Percentiles rank a stretch among this genome's conserved stretches.
Conservation (phyloP, 2,329 filamentous ascomycete species). For the Stemphylium beticola region DNA sequence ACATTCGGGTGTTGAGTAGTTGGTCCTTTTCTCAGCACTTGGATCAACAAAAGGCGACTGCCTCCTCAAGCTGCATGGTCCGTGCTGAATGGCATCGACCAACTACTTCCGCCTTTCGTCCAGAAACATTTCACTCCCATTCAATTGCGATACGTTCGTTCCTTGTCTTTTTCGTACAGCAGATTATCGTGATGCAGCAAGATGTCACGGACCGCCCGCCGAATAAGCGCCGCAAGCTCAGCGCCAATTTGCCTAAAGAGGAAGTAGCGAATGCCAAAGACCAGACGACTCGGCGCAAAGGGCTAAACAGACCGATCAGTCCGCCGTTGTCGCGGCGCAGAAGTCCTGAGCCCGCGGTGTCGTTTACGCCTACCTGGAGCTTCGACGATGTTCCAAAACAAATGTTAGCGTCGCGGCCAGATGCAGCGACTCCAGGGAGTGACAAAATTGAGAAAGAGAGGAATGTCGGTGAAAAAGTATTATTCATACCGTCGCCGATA, state of each 20-base stretch:
- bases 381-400: conserved; percentile 25
- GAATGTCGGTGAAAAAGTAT: not conserved
- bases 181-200: conserved; percentile 11
- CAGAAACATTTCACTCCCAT: not conserved
- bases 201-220: conserved; percentile 13
- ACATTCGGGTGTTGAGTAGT: not conserved
- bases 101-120: not conserved
- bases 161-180: not conserved
- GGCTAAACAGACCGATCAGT: conserved; percentile 37
- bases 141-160: not conserved
- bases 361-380: conserved; percentile 16
- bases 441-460: not conserved
- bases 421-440: not conserved
- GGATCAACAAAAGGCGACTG: conserved; percentile 3
- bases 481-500: conserved; percentile 66
- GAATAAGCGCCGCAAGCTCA: conserved; percentile 39
- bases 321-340: conserved; percentile 31
- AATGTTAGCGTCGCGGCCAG: conserved; percentile 3
- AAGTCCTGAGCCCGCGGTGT: not conserved
- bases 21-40: not conserved
- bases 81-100: conserved; percentile 1
- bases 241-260: conserved; percentile 6
- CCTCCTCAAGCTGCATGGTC: conserved; percentile 3
- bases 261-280: conserved; percentile 5
- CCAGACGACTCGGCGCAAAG: conserved; percentile 1